Evolutionary conservation across 495 filamentous ascomycete species (phyloP).

Genomic region (Daldinia grandis): DNA sequence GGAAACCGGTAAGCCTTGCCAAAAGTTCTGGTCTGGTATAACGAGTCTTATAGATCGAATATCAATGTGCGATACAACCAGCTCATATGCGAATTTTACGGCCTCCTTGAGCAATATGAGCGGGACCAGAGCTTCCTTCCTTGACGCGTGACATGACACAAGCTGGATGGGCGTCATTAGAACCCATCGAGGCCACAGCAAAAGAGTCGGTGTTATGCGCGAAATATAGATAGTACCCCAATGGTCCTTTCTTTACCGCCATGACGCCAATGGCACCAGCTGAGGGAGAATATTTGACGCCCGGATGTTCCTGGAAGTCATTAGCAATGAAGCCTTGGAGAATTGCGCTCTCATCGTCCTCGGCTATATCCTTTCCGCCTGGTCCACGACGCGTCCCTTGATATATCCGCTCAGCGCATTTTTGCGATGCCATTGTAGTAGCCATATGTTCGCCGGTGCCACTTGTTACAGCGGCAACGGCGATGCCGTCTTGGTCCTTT

Average conservation of each 20-base stretch:
- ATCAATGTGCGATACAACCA: neutral
- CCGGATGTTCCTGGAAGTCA: conserved; percentile 87
- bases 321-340: conserved; percentile 73
- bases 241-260: conserved; percentile 77
- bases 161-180: conserved; percentile 70
- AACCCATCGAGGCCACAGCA: conserved; percentile 86
- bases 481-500: conserved; percentile 61
- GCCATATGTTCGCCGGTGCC: conserved; percentile 98
- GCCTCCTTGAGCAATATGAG: conserved; percentile 56
- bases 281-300: conserved; percentile 74
- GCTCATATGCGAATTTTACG: conserved; percentile 54
- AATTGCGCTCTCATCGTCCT: conserved; percentile 74
- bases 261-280: conserved; percentile 83
- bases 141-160: conserved; percentile 83
- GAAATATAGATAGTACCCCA: conserved; percentile 81
- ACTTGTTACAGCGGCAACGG: conserved; percentile 82
- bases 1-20: neutral
- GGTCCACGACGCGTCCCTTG: conserved; percentile 65
- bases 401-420: conserved; percentile 80
- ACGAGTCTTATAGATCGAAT: neutral
- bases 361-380: conserved; percentile 65
- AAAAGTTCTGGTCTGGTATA: neutral
- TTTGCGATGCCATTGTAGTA: conserved; percentile 82
- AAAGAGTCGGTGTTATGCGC: conserved; percentile 95
- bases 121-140: conserved; percentile 34